Percentiles rank a stretch among this genome's conserved stretches.
Conservation (phyloP, 805 yeast genomes). For the Nakazawaea populi region DNA sequence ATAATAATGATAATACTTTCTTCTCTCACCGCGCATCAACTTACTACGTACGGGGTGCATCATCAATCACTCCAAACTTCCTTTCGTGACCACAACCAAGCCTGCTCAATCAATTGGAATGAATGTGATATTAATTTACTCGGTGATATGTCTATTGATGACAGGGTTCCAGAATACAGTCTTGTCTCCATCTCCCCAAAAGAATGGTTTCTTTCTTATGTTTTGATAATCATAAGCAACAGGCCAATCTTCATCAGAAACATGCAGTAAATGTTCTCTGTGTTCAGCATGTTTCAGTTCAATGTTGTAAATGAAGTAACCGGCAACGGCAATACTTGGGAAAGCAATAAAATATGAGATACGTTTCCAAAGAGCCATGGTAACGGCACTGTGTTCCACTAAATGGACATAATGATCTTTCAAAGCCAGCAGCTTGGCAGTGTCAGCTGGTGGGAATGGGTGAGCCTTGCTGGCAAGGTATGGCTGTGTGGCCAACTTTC, state of each 20-base stretch:
- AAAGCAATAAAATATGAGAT: constrained; percentile 73
- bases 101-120: no score
- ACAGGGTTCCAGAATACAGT: constrained; percentile 94
- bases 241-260: constrained; percentile 92
- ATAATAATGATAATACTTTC: no score
- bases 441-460: constrained; percentile 44
- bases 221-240: constrained; percentile 86
- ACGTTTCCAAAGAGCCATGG: constrained; percentile 81
- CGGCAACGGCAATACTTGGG: constrained; percentile 74
- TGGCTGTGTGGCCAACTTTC: constrained; percentile 23
- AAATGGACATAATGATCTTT: constrained; percentile 55
- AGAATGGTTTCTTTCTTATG: constrained; percentile 79
- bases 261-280: constrained; percentile 66
- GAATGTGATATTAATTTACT: no score
- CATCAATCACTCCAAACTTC: no score
- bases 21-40: no score
- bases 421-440: constrained; percentile 69
- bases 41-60: no score
- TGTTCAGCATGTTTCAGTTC: constrained; percentile 91
- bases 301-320: constrained; percentile 72
- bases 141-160: constrained; percentile 75
- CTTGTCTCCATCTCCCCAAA: constrained; percentile 99
- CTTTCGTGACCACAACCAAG: no score
- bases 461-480: constrained; percentile 28
- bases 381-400: constrained; percentile 56